phyloP scores from a whole-genome alignment of 306 rosid species.

The Styphnolobium japonicum region DNA sequence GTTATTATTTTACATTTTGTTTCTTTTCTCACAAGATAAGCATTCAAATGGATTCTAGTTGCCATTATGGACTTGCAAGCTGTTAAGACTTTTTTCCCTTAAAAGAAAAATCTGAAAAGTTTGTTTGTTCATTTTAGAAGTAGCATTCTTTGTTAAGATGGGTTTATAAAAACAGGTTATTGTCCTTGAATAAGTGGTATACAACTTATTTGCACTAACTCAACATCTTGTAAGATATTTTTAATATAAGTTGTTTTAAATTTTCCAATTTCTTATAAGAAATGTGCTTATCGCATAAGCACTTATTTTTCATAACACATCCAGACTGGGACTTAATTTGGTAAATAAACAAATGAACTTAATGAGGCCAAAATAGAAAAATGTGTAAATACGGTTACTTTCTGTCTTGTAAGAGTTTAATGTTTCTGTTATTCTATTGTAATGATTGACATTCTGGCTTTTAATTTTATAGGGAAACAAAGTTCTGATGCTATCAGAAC shows the following conservation, averaged over 20 bases:
- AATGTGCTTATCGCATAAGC: slow-evolving; percentile 1
- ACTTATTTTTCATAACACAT: not conserved
- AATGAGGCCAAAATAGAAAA: not conserved
- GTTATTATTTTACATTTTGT: not conserved
- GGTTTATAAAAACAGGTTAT: too few species aligned
- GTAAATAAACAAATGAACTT: not conserved
- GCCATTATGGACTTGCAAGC: too few species aligned
- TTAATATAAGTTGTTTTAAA: not conserved
- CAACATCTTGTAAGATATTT: not conserved
- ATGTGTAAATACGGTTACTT: not conserved
- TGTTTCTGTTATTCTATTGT: not conserved
- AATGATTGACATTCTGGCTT: not conserved
- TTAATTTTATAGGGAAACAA: slow-evolving; percentile 15
- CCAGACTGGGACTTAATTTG: not conserved
- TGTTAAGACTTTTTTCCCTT: too few species aligned
- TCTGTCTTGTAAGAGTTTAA: not conserved
- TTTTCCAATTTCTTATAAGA: not conserved
- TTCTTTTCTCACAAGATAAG: not conserved
- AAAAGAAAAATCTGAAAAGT: too few species aligned
- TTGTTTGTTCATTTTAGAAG: too few species aligned
- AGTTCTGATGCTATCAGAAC: slow-evolving; percentile 30
- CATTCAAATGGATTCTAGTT: not conserved
- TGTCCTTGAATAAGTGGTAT: too few species aligned
- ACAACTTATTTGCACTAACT: not conserved
- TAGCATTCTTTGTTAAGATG: too few species aligned